Evolutionary conservation across 139 green algal genomes (phyloP).

Genomic region (Chlorella sp.): DNA sequence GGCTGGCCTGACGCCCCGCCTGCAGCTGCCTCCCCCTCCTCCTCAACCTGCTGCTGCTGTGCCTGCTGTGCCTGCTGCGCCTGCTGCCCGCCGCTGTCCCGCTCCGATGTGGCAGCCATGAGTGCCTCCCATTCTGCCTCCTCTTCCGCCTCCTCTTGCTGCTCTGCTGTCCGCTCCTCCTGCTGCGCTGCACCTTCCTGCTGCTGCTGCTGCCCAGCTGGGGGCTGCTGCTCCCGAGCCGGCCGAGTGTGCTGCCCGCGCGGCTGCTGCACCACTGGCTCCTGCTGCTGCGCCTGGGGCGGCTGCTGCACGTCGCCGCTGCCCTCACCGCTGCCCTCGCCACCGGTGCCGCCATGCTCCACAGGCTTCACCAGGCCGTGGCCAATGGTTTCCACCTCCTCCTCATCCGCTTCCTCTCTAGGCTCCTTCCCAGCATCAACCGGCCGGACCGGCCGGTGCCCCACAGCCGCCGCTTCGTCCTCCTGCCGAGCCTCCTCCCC

Average conservation of each 20-base stretch:
- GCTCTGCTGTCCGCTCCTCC: neutral
- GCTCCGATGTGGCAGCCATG: neutral
- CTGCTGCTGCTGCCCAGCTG: neutral
- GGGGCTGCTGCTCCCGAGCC: neutral
- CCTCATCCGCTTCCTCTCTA: neutral
- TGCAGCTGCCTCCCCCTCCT: neutral
- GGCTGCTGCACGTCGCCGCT: no score
- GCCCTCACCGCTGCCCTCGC: no score
- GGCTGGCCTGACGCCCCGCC: neutral
- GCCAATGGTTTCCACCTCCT: neutral
- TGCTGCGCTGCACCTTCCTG: neutral
- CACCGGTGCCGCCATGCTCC: neutral
- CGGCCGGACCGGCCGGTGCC: neutral
- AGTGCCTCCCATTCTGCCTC: neutral
- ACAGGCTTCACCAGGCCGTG: conserved; percentile 38
- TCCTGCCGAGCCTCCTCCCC: neutral
- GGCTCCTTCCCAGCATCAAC: neutral
- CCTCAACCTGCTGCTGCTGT: neutral
- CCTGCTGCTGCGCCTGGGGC: neutral
- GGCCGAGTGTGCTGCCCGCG: neutral
- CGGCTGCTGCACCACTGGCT: neutral
- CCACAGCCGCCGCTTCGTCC: neutral
- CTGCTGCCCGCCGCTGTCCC: neutral
- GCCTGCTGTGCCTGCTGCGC: conserved; percentile 3
- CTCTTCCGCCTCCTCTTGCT: neutral